Evolutionary conservation across 179 eudicot genomes (phyloP), one percentile per base, ranked within the genome.

Genomic region (Gypsophila paniculata): DNA sequence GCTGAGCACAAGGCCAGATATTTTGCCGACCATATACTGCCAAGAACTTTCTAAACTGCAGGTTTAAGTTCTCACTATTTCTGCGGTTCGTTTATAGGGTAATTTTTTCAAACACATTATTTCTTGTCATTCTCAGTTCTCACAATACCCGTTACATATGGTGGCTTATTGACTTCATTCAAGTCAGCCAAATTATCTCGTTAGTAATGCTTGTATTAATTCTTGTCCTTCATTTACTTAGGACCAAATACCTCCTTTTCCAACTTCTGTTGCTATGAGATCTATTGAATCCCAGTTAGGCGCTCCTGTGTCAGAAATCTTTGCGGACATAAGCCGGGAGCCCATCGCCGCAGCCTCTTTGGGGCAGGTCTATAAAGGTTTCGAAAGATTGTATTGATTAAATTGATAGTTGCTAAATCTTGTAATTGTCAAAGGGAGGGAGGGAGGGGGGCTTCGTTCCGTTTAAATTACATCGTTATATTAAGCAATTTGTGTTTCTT

Each of bases 341-440:
- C 99, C 99, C 46, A 69, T 94, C 75, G 99, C 99, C 75, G 96
- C 99, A 39, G 99, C 99, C 82, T 94, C 99, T 74, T 74, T 94
- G 59, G 99, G 99, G 65, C 99, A 94, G 86, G 99, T 94, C 70
- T 94, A 94, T 83, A 94, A 88, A 91, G 99, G 99, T 94, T 78
- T 78, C 2, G 59, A 78, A 51, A 38, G 59, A 65, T 74, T 11
- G 62, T 22, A 7, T 25, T 68, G 65, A 72, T 59, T 21, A 25
- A 18, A n/a, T 60, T 77, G 53, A 58, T 75, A 73, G 36, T 61
- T 42, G 52, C 51, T 25, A 44, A 14, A 68, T 8, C 48, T 15
- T 49, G 0, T 68, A 51, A 68, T 53, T 68, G 39, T 17, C 14
- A 10, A 6, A 15, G 8, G 42, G 58, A 51, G 71, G 21, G 34